Conservation (phyloP, 306 rosid species). For the Rubus parviflorus region DNA sequence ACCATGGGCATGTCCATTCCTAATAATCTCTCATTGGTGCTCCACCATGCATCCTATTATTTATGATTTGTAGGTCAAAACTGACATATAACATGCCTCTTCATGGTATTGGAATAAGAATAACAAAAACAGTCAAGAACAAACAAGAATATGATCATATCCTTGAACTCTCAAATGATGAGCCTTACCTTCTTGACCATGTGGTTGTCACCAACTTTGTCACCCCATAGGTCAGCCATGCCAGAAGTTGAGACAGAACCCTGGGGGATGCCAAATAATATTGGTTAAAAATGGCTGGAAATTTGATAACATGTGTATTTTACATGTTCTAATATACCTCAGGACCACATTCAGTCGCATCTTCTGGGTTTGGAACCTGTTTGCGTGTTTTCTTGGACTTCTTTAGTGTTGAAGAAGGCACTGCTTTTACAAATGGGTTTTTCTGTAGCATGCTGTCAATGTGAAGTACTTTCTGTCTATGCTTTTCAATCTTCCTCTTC, state of each 20-base stretch:
- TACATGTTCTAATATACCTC: slow-evolving; percentile 41
- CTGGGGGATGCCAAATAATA: slow-evolving; percentile 33
- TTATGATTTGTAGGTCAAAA: neutral
- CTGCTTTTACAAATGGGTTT: slow-evolving; percentile 72
- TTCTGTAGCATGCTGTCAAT: slow-evolving; percentile 66
- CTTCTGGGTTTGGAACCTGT: slow-evolving; percentile 27
- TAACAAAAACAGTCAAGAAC: neutral
- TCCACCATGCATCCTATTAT: neutral
- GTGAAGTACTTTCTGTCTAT: slow-evolving; percentile 71
- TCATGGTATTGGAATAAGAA: neutral
- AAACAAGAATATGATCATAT: slow-evolving; percentile 7
- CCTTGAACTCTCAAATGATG: slow-evolving; percentile 5
- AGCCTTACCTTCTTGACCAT: slow-evolving; percentile 56
- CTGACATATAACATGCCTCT: neutral
- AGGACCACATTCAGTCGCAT: slow-evolving; percentile 30
- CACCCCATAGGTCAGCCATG: slow-evolving; percentile 66
- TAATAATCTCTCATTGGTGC: neutral
- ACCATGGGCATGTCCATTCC: neutral
- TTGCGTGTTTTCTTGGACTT: slow-evolving; percentile 50
- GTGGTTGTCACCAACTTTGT: slow-evolving; percentile 43
- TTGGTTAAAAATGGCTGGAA: slow-evolving; percentile 8
- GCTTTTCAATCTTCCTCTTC: slow-evolving; percentile 84
- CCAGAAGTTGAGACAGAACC: slow-evolving; percentile 39
- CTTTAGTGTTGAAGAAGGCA: slow-evolving; percentile 69
- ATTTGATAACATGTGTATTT: neutral